phyloP scores from a whole-genome alignment of 2,329 filamentous ascomycete genomes.

The Whalleya microplaca region DNA sequence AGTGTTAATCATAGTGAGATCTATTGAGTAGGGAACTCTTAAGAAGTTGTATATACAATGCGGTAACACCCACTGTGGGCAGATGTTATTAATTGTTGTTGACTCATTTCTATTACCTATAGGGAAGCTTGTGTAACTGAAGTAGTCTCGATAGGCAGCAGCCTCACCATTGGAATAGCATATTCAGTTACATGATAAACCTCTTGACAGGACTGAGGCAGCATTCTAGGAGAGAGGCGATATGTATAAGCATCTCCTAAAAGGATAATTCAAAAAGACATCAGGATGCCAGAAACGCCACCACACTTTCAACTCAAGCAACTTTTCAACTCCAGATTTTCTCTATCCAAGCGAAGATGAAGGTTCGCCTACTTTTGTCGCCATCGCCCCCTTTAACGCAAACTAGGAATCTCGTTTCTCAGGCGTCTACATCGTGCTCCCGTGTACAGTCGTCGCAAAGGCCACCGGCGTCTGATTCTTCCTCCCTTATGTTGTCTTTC shows the following conservation, averaged over 20 bases:
- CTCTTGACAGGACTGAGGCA: background rate
- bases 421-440: conserved; percentile 25
- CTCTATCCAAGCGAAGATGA: background rate
- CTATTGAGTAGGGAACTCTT: too few relatives aligned
- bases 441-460: conserved; percentile 35
- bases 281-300: background rate
- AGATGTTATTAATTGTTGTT: too few relatives aligned
- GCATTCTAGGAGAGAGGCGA: background rate
- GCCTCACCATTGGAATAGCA: too few relatives aligned
- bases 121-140: too few relatives aligned
- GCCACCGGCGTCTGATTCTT: conserved; percentile 34
- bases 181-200: too few relatives aligned
- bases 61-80: too few relatives aligned
- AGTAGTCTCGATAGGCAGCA: too few relatives aligned
- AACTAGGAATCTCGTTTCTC: background rate
- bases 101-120: too few relatives aligned
- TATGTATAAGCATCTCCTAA: background rate
- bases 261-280: background rate
- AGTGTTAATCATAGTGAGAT: too few relatives aligned
- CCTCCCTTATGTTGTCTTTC: conserved; percentile 27
- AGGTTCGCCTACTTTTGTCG: background rate
- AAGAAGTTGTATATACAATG: too few relatives aligned
- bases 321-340: background rate
- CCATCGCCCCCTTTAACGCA: background rate
- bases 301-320: background rate